These are phyloP conservation scores for Candida broadrunensis DNA, from an alignment of 805 yeast genomes.

Conservation along the genomic window DNA sequence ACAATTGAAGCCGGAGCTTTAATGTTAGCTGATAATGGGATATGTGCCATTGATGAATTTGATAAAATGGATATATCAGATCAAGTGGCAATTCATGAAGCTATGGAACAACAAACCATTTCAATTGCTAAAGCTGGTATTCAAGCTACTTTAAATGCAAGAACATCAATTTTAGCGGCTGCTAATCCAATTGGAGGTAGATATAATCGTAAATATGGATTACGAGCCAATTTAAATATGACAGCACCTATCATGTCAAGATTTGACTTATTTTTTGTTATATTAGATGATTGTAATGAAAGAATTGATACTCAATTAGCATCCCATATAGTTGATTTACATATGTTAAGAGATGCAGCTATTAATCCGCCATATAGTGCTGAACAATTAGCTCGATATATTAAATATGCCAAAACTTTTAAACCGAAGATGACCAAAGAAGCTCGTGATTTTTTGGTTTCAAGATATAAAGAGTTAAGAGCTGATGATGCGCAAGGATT, in stretches of 20 bases:
- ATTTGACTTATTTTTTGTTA: slow-evolving; percentile 92
- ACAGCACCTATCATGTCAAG: slow-evolving; percentile 99
- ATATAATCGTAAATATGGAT: slow-evolving; percentile 80
- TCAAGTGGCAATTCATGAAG: slow-evolving; percentile 98
- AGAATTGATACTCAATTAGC: slow-evolving; percentile 87
- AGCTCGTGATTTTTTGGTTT: slow-evolving; percentile 74
- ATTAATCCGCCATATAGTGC: slow-evolving; percentile 86
- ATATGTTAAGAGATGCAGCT: slow-evolving; percentile 87
- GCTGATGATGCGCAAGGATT: slow-evolving; percentile 88
- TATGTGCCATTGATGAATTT: slow-evolving; percentile 97
- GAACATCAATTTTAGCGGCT: slow-evolving; percentile 97
- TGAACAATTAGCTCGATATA: slow-evolving; percentile 83
- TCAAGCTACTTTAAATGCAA: slow-evolving; percentile 94
- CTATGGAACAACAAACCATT: slow-evolving; percentile 99
- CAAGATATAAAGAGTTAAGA: slow-evolving; percentile 80
- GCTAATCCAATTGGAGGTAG: slow-evolving; percentile 98
- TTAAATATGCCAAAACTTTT: slow-evolving; percentile 88
- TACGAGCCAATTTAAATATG: slow-evolving; percentile 87
- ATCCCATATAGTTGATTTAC: slow-evolving; percentile 87
- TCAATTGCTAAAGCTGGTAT: slow-evolving; percentile 99
- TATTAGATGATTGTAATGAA: slow-evolving; percentile 92
- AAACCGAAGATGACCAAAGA: slow-evolving; percentile 83
- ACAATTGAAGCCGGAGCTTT: slow-evolving; percentile 98
- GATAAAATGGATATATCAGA: slow-evolving; percentile 96
- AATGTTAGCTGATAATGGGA: slow-evolving; percentile 97